phyloP scores from a whole-genome alignment of 176 grass and related monocot genomes.

The Cocos nucifera region DNA sequence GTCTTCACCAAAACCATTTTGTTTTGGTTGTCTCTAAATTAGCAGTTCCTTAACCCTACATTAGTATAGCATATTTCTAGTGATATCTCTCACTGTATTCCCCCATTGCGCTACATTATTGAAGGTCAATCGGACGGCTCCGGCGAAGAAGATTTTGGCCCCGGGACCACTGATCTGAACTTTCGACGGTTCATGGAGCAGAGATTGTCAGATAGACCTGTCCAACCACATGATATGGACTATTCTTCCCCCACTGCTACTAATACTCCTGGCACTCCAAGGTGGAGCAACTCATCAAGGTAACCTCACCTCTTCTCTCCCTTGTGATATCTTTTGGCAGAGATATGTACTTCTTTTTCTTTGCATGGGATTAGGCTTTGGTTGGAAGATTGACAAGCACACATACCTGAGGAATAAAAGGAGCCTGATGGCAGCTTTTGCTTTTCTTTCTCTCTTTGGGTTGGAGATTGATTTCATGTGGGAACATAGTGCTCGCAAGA shows the following conservation, averaged over 20 bases:
- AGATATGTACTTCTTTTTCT: constrained; percentile 18
- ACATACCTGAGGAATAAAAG: constrained; percentile 25
- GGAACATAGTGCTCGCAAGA: constrained; percentile 11
- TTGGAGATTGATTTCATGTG: background rate
- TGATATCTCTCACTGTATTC: background rate
- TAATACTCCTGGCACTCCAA: constrained; percentile 34
- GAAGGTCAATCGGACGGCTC: constrained; percentile 61
- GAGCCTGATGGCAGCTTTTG: constrained; percentile 30
- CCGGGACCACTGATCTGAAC: constrained; percentile 21
- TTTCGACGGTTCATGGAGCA: constrained; percentile 47
- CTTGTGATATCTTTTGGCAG: constrained; percentile 10
- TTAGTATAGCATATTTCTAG: background rate
- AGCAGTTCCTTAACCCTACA: background rate
- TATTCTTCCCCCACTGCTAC: constrained; percentile 30
- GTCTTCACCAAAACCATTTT: constrained; percentile 58
- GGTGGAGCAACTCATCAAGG: constrained; percentile 95
- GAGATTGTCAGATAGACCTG: constrained; percentile 24
- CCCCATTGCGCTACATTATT: background rate
- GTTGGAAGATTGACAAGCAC: constrained; percentile 19
- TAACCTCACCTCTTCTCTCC: constrained; percentile 19
- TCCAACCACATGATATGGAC: constrained; percentile 38
- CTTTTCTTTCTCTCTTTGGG: constrained; percentile 25
- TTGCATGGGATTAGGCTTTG: constrained; percentile 26
- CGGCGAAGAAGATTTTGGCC: constrained; percentile 68
- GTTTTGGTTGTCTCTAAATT: background rate